These are phyloP conservation scores for Helianthus tuberosus DNA, from an alignment of 129 eudicot species.

Conservation along the genomic window DNA sequence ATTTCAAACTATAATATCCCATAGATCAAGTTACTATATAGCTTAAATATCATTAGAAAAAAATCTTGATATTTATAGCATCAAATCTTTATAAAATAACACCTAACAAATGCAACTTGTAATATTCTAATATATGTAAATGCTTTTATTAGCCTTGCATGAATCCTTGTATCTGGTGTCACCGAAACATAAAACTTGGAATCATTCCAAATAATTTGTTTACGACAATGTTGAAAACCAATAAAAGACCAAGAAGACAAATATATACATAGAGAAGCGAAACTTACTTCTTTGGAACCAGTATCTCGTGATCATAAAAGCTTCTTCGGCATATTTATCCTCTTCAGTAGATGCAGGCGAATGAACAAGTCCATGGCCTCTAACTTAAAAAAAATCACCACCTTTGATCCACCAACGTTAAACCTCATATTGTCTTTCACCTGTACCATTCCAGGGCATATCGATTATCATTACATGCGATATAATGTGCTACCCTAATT, in stretches of 20 bases:
- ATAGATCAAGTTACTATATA: no score
- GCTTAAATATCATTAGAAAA: no score
- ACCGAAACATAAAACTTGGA: no score
- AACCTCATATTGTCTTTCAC: constrained; percentile 47
- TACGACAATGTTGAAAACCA: constrained; percentile 7
- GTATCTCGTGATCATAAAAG: constrained; percentile 70
- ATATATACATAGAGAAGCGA: not conserved
- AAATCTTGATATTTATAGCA: no score
- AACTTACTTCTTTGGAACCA: constrained; percentile 57
- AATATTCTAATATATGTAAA: no score
- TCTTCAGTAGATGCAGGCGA: constrained; percentile 72
- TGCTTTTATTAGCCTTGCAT: no score
- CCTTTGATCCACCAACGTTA: constrained; percentile 41
- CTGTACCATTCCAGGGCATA: constrained; percentile 45
- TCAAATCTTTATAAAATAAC: no score
- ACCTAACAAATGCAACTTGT: no score
- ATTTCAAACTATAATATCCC: no score
- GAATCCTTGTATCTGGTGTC: no score
- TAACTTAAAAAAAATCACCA: constrained; percentile 61
- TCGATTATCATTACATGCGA: constrained; percentile 48
- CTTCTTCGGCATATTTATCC: constrained; percentile 82
- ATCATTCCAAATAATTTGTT: not conserved
- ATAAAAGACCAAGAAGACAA: not conserved
- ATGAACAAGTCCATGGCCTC: constrained; percentile 75
- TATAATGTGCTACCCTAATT: no score